Evolutionary conservation across 83 land plant genomes (phyloP), one percentile per base, ranked within the genome.

Genomic region (Diphasiastrum complanatum): DNA sequence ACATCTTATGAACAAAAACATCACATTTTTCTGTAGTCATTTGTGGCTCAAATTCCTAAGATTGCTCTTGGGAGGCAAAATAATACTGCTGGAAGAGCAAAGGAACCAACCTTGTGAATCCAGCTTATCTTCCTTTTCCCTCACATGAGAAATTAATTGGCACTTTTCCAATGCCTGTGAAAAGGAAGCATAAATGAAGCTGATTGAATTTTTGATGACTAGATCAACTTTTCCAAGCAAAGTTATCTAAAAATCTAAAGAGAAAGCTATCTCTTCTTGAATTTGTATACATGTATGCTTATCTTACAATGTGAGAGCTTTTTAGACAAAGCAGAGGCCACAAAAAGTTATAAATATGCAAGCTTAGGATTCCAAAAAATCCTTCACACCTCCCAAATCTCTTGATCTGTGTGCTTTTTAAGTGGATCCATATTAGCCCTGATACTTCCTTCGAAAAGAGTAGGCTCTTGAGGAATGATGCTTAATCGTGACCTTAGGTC

Each of bases 381-480:
- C 20, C 31, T 22, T 33, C 66, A 28, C 2, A 65, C 68, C 68
- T 65, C 68, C 68, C 68, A 65, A 29, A 65, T 57, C 11, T 65
- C 65, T 4, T 27, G 6, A 26, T 57, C 66, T 2, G 64, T n/a
- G 27, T 65, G 65, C n/a, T 57, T 47, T 65, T 57, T 47, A 54
- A 65, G 47, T 26, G 68, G 68, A 34, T 65, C 68, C 33, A 65
- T 31, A 40, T 65, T 65, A 24, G 29, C 18, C 6, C 66, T 19
- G 31, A 65, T 30, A 27, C 64, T 33, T 58, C 68, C 68, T 8
- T 56, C 34, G n/a, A 65, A 65, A 22, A 65, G 30, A n/a, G 31
- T 33, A 23, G 68, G 68, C 5, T 65, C 68, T 24, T 57, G 68
- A 23, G 66, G 68, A n/a, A n/a, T n/a, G n/a, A n/a, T n/a, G n/a